phyloP scores from a whole-genome alignment of 768 basidiomycete species.

The Hericium rajendrae region DNA sequence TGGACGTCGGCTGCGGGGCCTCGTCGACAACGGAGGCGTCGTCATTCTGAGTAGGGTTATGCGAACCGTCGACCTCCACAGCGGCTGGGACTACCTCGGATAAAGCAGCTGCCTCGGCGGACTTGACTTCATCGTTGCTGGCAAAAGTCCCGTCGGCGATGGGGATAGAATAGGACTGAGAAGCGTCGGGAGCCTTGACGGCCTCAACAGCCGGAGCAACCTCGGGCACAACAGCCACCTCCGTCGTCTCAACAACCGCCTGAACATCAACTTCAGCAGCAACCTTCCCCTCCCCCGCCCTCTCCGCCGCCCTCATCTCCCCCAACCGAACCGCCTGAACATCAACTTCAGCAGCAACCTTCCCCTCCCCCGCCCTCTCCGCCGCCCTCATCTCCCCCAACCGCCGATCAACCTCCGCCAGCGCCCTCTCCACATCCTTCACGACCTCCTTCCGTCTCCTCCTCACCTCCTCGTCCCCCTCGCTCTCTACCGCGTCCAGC shows the following conservation, averaged over 20 bases:
- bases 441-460: slow-evolving; percentile 42
- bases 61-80: not conserved
- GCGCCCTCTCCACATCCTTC: slow-evolving; percentile 49
- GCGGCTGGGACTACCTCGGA: not conserved
- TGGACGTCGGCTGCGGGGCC: not conserved
- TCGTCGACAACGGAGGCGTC: not conserved
- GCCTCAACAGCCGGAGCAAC: not conserved
- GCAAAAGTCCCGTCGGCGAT: not conserved
- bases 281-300: not conserved
- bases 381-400: not conserved
- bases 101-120: not conserved
- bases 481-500: slow-evolving; percentile 61
- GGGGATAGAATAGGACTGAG: not conserved
- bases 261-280: not conserved
- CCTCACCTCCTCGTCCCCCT: slow-evolving; percentile 46
- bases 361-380: not conserved
- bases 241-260: not conserved
- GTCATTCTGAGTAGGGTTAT: not conserved
- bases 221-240: not conserved
- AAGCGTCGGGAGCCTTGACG: not conserved
- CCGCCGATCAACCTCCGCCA: slow-evolving; percentile 37
- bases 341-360: not conserved
- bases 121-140: not conserved
- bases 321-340: not conserved
- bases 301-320: not conserved